These are phyloP conservation scores for Cystobasidiaceae sp. DNA, from an alignment of 1,284 basidiomycete species.

Conservation along the genomic window DNA sequence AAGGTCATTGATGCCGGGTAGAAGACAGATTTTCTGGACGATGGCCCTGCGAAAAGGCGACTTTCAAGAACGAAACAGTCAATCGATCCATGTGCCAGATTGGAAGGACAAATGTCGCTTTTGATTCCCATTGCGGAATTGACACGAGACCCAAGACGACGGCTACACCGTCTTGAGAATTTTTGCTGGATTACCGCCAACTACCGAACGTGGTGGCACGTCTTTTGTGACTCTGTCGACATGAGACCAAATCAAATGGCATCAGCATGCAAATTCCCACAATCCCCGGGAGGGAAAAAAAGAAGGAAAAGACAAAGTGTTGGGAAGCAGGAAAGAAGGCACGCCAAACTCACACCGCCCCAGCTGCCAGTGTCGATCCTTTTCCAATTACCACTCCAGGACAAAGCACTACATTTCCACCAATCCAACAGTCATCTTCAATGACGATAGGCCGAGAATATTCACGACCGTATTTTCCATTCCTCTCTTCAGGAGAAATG, in stretches of 20 bases:
- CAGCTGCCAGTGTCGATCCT: constrained; percentile 51
- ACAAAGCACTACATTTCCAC: constrained; percentile 50
- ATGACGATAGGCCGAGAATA: constrained; percentile 48
- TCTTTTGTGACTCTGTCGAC: constrained; percentile 5
- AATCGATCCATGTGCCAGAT: too few relatives aligned
- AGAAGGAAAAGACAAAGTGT: too few relatives aligned
- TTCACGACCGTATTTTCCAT: constrained; percentile 44
- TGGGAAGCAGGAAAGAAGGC: too few relatives aligned
- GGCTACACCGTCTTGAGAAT: constrained; percentile 3
- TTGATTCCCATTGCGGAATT: neutral
- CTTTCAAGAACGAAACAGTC: too few relatives aligned
- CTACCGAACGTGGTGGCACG: neutral
- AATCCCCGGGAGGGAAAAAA: too few relatives aligned
- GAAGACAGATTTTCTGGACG: too few relatives aligned
- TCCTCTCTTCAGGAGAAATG: constrained; percentile 46
- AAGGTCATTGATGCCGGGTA: too few relatives aligned
- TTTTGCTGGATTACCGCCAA: constrained; percentile 3
- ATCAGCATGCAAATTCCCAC: too few relatives aligned
- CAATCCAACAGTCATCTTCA: constrained; percentile 50
- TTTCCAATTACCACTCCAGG: constrained; percentile 51
- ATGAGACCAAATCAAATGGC: too few relatives aligned
- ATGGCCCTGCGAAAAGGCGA: too few relatives aligned
- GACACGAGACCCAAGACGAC: too few relatives aligned
- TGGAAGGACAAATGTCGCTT: neutral
- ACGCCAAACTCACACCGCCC: too few relatives aligned